Evolutionary conservation across 2,329 filamentous ascomycete genomes (phyloP), one percentile per base, ranked within the genome.

Genomic region (Lasiodiplodia hormozganensis): DNA sequence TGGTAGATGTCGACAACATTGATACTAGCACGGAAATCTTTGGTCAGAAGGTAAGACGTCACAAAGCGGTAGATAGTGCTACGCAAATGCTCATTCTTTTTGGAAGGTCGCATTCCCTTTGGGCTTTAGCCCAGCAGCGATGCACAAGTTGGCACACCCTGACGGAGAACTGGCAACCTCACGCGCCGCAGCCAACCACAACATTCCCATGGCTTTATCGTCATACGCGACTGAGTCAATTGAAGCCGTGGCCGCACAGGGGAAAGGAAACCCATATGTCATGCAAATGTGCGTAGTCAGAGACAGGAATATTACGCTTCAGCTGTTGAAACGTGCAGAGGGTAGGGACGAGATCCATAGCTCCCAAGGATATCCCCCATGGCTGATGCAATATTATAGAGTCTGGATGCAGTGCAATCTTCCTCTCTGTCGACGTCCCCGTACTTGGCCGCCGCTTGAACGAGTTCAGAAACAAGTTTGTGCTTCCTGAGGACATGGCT

Each of bases 161-260:
- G 87, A 91, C 71, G 86, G 85, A 21, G 90, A 93, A 72, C 79
- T 84, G 0, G 89, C 87, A 0, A 84, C 87, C 0, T 88, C 89
- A 0, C 78, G 82, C 21, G 88, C 87, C 1, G 90, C 88, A 69
- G 83, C 84, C 4, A 84, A 86, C 34, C 80, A 89, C 1, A 81
- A 83, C 1, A 82, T 92, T 0, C 89, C 89, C 0, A 91, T 88
- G 76, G 87, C 87, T 66, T 80, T 92, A 65, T 89, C 85, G 70
- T 92, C 89, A 2, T 89, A 89, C 1, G 83, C 87, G 2, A 83
- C 84, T 4, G 83, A 83, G 28, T 84, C 84, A 0, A 88, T 92
- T 66, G 89, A 92, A 74, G 86, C 92, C 49, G 85, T 91, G 0
- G 88, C 86, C 2, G 68, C 69, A 31, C 76, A 84, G 43, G 74